phyloP scores from a whole-genome alignment of 495 filamentous ascomycete species.

The Lindgomyces ingoldianus region DNA sequence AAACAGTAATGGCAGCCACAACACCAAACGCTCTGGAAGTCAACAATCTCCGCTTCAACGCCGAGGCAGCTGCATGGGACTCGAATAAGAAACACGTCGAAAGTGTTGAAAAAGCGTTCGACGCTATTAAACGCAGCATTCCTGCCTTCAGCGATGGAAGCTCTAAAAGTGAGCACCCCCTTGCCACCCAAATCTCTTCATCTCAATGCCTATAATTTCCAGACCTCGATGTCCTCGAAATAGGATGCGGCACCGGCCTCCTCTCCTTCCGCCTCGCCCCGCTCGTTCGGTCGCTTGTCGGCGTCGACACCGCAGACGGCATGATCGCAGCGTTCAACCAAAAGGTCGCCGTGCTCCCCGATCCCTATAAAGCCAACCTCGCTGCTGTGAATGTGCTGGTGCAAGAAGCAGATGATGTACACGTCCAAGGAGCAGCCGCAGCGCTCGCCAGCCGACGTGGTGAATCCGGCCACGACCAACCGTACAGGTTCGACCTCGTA shows the following conservation, averaged over 20 bases:
- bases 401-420: conserved; percentile 35
- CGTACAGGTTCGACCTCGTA: conserved; percentile 51
- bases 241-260: conserved; percentile 60
- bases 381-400: conserved; percentile 31
- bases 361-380: conserved; percentile 43
- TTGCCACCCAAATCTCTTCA: not conserved
- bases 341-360: conserved; percentile 45
- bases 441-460: conserved; percentile 30
- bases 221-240: conserved; percentile 53
- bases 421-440: conserved; percentile 33
- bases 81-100: conserved; percentile 28
- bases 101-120: conserved; percentile 23
- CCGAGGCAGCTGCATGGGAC: conserved; percentile 39
- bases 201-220: not conserved
- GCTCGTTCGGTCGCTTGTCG: conserved; percentile 46
- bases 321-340: conserved; percentile 54
- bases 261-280: conserved; percentile 54
- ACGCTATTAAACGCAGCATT: conserved; percentile 32
- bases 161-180: conserved; percentile 30
- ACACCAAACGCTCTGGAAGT: conserved; percentile 8
- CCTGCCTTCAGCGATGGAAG: conserved; percentile 30
- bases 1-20: not conserved
- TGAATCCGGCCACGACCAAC: conserved; percentile 30
- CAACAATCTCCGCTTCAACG: conserved; percentile 39
- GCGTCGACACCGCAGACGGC: conserved; percentile 54